Evolutionary conservation across 331 rosid genomes (phyloP), one percentile per base, ranked within the genome.

Genomic region (Rosa hybrid): DNA sequence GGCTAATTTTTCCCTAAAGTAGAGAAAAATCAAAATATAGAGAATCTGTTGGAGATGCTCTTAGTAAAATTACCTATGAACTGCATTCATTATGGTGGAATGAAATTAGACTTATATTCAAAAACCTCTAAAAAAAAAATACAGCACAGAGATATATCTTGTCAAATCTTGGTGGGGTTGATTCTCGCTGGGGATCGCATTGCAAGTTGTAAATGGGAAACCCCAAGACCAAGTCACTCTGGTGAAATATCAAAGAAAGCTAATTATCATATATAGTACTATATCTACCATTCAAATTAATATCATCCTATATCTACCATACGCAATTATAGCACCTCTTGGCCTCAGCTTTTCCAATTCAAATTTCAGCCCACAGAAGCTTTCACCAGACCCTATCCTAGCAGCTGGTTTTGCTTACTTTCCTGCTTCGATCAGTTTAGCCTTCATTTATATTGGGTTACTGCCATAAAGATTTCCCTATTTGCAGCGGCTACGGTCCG

Each of bases 281-380:
- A 23, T 23, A 13, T 57, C 23, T 44, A 45, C 54, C 57, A 62
- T 42, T 48, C 45, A 63, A 41, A 56, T 30, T 17, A n/a, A 53
- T 59, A 34, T 6, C 51, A 25, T 41, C 39, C 25, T 45, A 12
- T 17, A 75, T 77, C 83, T 77, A 49, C 82, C 74, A 77, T 46
- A 72, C 86, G 81, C 86, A 90, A 81, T 85, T 65, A 68, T 41
- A 78, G 54, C 68, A 51, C 80, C 76, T 65, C 81, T 74, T 63
- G 74, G 49, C 49, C 71, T 25, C 11, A 53, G 49, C 71, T n/a
- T 75, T 68, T 39, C 49, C 76, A 18, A 39, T 60, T 70, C 42
- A 63, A 63, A 46, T 20, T 25, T 39, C 79, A 71, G 87, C 87
- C 84, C 87, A 84, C 87, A 84, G 84, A 76, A 62, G 85, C 53